A percentile compares a stretch with the other conserved stretches of the same genome.
phyloP scores from a whole-genome alignment of 371 early-diverging fungal genomes.

The Parasitella parasitica region DNA sequence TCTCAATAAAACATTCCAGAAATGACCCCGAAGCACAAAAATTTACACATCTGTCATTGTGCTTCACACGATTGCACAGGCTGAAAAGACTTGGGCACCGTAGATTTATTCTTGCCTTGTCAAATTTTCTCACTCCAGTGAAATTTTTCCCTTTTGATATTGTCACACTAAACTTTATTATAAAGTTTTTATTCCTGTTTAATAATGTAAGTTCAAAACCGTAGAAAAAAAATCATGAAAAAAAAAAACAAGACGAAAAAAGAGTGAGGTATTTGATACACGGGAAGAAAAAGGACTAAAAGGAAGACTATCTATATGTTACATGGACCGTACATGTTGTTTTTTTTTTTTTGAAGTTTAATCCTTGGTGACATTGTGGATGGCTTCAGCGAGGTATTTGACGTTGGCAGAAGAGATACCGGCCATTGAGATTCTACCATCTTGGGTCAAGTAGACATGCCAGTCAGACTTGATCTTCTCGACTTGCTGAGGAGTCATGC shows the following conservation, averaged over 20 bases:
- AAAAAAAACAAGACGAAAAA: not conserved
- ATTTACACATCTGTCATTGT: too few relatives aligned
- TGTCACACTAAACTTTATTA: slow-evolving; percentile 1
- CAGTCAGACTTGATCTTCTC: slow-evolving; percentile 82
- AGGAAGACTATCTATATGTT: not conserved
- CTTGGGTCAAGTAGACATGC: slow-evolving; percentile 94
- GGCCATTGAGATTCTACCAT: slow-evolving; percentile 97
- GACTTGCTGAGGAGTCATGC: slow-evolving; percentile 80
- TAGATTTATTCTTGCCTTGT: too few relatives aligned
- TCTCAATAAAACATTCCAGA: too few relatives aligned
- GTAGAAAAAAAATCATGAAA: not conserved
- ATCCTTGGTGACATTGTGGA: slow-evolving; percentile 89
- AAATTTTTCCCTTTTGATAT: not conserved
- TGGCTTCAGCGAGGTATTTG: slow-evolving; percentile 93
- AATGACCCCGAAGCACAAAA: too few relatives aligned
- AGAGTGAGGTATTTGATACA: not conserved
- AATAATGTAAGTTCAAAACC: not conserved
- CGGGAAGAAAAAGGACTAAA: not conserved
- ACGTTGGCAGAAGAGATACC: slow-evolving; percentile 94
- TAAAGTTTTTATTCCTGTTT: not conserved
- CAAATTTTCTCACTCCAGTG: too few relatives aligned
- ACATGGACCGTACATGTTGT: not conserved
- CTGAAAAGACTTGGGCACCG: too few relatives aligned
- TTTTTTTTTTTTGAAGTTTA: not conserved
- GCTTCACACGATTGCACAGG: too few relatives aligned